These are phyloP conservation scores for Acer campestre DNA, from an alignment of 345 rosid species.

Conservation along the genomic window DNA sequence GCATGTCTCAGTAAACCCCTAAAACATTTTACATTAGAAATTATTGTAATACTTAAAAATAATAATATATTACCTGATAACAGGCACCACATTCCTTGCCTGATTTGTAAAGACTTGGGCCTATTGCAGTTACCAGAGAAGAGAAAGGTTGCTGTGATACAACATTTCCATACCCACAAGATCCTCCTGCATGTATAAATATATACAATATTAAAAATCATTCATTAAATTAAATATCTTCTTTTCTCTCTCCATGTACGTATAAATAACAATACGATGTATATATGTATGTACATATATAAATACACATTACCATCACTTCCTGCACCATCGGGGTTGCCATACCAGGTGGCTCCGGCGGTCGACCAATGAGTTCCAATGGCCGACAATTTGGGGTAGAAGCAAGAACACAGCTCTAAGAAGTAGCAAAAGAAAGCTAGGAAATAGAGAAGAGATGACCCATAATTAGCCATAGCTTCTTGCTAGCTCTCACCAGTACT, in stretches of 20 bases:
- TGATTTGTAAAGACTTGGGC: constrained; percentile 46
- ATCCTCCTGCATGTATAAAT: constrained; percentile 43
- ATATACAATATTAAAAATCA: neutral
- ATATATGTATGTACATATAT: neutral
- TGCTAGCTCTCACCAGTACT: neutral
- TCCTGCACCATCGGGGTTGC: constrained; percentile 53
- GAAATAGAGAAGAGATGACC: neutral
- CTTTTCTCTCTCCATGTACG: neutral
- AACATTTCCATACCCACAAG: constrained; percentile 51
- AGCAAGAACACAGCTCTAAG: constrained; percentile 23
- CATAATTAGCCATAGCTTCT: constrained; percentile 7
- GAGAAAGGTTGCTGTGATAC: constrained; percentile 47
- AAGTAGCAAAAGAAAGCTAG: constrained; percentile 21
- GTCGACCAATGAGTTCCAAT: constrained; percentile 34
- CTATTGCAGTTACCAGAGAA: constrained; percentile 43
- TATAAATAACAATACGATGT: neutral
- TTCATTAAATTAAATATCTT: neutral
- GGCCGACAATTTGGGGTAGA: constrained; percentile 32
- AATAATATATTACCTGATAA: constrained; percentile 35
- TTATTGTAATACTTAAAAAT: no score
- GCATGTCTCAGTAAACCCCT: no score
- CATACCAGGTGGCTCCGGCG: constrained; percentile 62
- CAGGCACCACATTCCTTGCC: constrained; percentile 67
- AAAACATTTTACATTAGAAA: no score
- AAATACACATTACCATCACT: constrained; percentile 39